Conservation (phyloP, 129 eudicot genomes). For the Lonicera japonica region DNA sequence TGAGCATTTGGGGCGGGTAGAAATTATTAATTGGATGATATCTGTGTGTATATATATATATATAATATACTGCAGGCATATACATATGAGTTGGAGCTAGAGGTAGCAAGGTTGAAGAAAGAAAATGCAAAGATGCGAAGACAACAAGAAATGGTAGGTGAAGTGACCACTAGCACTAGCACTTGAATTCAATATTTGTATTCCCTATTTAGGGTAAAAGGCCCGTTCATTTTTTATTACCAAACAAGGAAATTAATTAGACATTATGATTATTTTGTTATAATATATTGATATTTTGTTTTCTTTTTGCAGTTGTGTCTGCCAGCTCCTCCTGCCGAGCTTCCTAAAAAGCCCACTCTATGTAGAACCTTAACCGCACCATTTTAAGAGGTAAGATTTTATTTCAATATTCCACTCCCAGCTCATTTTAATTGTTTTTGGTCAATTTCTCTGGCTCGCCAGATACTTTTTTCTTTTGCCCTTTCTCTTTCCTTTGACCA, state of each 20-base stretch:
- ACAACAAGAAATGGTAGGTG: conserved; percentile 24
- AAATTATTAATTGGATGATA: no score
- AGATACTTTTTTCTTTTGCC: no score
- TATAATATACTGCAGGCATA: conserved; percentile 30
- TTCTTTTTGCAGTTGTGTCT: neutral
- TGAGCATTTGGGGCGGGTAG: neutral
- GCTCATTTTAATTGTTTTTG: no score
- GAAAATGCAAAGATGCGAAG: conserved; percentile 48
- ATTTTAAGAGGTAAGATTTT: conserved; percentile 23
- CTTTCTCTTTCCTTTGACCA: no score
- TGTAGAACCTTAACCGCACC: conserved; percentile 45
- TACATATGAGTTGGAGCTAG: conserved; percentile 35
- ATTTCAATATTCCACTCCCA: no score
- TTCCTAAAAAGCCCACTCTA: conserved; percentile 22
- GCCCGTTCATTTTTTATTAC: neutral
- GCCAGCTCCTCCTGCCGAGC: conserved; percentile 13
- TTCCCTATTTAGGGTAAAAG: neutral
- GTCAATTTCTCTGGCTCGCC: no score
- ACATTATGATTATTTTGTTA: neutral
- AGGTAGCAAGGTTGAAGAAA: conserved; percentile 26
- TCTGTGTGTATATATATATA: no score
- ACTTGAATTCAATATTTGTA: neutral
- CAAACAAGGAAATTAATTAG: neutral
- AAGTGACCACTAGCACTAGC: no score
- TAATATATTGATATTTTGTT: neutral